These are phyloP conservation scores for Blastobotrys raffinosifermentans DNA, from an alignment of 1,139 yeast genomes.

Conservation along the genomic window DNA sequence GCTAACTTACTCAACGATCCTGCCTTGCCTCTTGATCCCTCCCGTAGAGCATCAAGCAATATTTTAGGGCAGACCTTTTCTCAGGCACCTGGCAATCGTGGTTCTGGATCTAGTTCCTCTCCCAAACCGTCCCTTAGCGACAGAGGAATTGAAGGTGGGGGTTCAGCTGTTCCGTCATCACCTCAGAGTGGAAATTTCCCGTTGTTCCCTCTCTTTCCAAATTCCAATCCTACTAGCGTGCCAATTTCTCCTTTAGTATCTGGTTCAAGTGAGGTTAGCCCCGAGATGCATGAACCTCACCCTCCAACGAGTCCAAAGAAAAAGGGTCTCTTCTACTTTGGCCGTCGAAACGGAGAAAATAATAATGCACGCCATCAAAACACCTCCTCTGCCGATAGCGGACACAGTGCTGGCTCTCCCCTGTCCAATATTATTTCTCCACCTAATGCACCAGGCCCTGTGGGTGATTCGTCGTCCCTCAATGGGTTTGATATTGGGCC, in stretches of 20 bases:
- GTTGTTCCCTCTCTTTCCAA: neutral
- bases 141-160: constrained; percentile 6
- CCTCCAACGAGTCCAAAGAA: neutral
- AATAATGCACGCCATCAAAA: neutral
- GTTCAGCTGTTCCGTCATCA: constrained; percentile 10
- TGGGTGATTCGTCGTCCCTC: neutral
- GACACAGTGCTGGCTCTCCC: neutral
- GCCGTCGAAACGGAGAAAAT: no score
- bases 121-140: no score
- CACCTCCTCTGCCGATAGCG: neutral
- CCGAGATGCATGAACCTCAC: no score
- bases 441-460: no score
- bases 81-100: neutral
- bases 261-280: neutral
- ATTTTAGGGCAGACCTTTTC: constrained; percentile 15
- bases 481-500: constrained; percentile 15
- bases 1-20: constrained; percentile 15
- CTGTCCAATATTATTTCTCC: no score
- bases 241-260: neutral
- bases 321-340: neutral
- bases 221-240: neutral
- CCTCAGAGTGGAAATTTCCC: constrained; percentile 7
- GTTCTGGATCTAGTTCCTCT: neutral
- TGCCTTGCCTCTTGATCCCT: constrained; percentile 2
- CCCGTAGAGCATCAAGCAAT: constrained; percentile 19